Evolutionary conservation across 352 stramenopile species (phyloP).

Genomic region (Elongisporangium senticosum): DNA sequence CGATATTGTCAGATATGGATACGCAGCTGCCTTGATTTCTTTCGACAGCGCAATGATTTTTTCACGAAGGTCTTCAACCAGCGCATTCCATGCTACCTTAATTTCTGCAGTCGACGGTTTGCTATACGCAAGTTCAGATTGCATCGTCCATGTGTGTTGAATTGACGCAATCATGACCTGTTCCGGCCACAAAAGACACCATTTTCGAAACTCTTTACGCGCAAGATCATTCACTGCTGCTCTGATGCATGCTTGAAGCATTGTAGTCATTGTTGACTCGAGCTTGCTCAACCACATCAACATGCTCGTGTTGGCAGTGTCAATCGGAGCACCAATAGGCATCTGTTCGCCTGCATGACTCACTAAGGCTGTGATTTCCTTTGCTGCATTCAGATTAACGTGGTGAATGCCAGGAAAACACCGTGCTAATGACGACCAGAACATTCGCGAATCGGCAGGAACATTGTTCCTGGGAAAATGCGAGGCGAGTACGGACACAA

Average conservation of each 20-base stretch:
- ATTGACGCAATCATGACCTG: slow-evolving; percentile 59
- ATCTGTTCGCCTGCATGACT: slow-evolving; percentile 49
- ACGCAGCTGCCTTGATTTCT: slow-evolving; percentile 45
- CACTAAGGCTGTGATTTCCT: slow-evolving; percentile 53
- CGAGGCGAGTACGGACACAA: slow-evolving; percentile 40
- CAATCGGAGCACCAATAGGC: slow-evolving; percentile 48
- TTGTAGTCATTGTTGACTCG: slow-evolving; percentile 55
- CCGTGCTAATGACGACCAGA: slow-evolving; percentile 37
- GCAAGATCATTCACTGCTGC: slow-evolving; percentile 53
- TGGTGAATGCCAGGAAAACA: slow-evolving; percentile 59
- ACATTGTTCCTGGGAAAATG: slow-evolving; percentile 4
- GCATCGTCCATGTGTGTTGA: slow-evolving; percentile 45
- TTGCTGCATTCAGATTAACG: slow-evolving; percentile 34
- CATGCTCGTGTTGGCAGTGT: slow-evolving; percentile 30
- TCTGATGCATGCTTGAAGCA: slow-evolving; percentile 60
- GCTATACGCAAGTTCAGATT: slow-evolving; percentile 34
- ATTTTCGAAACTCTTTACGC: slow-evolving; percentile 81
- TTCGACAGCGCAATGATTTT: slow-evolving; percentile 30
- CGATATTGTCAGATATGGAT: slow-evolving; percentile 21
- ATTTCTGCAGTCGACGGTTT: slow-evolving; percentile 8
- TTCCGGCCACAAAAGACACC: slow-evolving; percentile 73
- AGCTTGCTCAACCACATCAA: slow-evolving; percentile 49
- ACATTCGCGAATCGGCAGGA: slow-evolving; percentile 10
- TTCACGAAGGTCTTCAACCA: slow-evolving; percentile 22
- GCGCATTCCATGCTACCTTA: slow-evolving; percentile 18